Evolutionary conservation across 805 yeast species (phyloP), one percentile per base, ranked within the genome.

Genomic region (Lachancea sp.): DNA sequence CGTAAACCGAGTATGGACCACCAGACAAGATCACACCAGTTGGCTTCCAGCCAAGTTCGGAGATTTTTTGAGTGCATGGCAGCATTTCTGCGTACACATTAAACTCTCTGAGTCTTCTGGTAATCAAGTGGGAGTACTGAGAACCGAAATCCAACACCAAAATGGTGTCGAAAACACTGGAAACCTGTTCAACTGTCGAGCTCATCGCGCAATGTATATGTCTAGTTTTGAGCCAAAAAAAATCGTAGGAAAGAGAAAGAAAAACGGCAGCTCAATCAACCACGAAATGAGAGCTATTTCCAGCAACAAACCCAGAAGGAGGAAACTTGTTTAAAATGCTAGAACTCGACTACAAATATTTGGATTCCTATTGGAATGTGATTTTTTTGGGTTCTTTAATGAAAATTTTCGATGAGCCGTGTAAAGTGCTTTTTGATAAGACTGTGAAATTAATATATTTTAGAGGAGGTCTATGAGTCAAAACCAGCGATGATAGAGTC

Each of bases 31-130:
- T 93, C 48, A 93, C 82, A 72, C 99, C 99, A 67, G 82, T 86
- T 56, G 99, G 99, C 65, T 80, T 90, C 95, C 96, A 93, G 49
- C 81, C 69, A 58, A 93, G 77, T 56, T 91, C 97, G 45, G 83
- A 66, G 63, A 93, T 91, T 74, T 93, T 93, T 72, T 95, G 99
- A 44, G 99, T 93, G 72, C 99, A 93, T 56, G 99, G 99, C 53
- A 93, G 78, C 99, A 93, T 93, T 73, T 93, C 99, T 55, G 99
- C 98, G 69, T 93, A 93, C 55, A 93, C 91, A 68, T 93, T 89
- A 75, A 90, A 86, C 69, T 93, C 99, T 77, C 99, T 87, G 58
- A 93, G 78, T 72, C 99, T 86, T 72, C 99, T 85, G 50, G 97
- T 90, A 67, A 93, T 89, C 66, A 93, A 72, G 64, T 93, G 99